phyloP scores from a whole-genome alignment of 1,284 basidiomycete genomes.

The Ganoderma multipileum region DNA sequence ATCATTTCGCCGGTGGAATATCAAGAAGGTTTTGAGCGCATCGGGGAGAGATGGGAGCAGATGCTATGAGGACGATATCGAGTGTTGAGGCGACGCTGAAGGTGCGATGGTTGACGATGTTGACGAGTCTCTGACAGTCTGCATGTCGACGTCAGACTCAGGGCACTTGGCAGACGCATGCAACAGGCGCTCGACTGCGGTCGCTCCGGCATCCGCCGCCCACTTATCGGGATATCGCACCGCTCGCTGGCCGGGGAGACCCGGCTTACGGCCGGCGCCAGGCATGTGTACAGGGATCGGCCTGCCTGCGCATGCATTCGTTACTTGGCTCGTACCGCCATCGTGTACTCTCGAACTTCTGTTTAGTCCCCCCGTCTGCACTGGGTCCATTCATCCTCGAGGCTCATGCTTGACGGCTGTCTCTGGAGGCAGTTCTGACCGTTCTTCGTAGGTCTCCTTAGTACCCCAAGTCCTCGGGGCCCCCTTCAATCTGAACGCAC shows the following conservation, averaged over 20 bases:
- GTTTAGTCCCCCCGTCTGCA: neutral
- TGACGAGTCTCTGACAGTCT: neutral
- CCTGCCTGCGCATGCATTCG: neutral
- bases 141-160: too few relatives aligned
- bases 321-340: constrained; percentile 8
- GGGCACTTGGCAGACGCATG: too few relatives aligned
- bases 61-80: neutral
- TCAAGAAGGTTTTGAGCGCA: neutral
- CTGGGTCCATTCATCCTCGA: constrained; percentile 12
- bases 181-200: too few relatives aligned
- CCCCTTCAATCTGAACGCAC: constrained; percentile 4
- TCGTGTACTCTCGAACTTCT: constrained; percentile 1
- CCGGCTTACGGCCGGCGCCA: neutral
- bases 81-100: neutral
- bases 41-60: neutral
- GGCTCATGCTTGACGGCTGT: constrained; percentile 8
- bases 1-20: neutral
- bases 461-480: constrained; percentile 1
- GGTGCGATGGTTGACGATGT: neutral
- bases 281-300: neutral
- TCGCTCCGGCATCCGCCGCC: neutral
- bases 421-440: constrained; percentile 19
- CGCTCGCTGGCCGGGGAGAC: neutral
- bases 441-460: constrained; percentile 6
- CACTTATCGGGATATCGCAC: constrained; percentile 1